phyloP scores from a whole-genome alignment of 805 yeast species.

The Candida lessepsii region DNA sequence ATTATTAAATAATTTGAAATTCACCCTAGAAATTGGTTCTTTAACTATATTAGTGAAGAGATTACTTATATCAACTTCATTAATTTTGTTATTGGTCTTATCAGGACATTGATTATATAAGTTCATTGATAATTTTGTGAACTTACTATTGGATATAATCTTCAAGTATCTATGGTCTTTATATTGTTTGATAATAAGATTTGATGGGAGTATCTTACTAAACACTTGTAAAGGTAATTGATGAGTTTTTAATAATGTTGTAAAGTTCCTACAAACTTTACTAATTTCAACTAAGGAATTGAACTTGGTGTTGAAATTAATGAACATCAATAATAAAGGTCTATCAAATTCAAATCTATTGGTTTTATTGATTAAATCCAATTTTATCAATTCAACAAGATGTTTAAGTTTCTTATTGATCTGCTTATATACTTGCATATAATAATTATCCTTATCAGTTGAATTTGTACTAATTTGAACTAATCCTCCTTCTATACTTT shows the following conservation, averaged over 20 bases:
- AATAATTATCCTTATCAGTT: slow-evolving; percentile 16
- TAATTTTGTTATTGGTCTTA: slow-evolving; percentile 7
- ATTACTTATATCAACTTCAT: slow-evolving; percentile 6
- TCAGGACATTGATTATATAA: slow-evolving; percentile 59
- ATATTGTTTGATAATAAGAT: slow-evolving; percentile 22
- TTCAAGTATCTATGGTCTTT: slow-evolving; percentile 17
- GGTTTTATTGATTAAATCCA: slow-evolving; percentile 41
- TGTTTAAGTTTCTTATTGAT: slow-evolving; percentile 27
- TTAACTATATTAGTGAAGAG: slow-evolving; percentile 34
- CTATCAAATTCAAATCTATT: slow-evolving; percentile 42
- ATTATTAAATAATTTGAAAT: slow-evolving; percentile 33
- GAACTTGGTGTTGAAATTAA: slow-evolving; percentile 42
- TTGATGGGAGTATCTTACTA: slow-evolving; percentile 35
- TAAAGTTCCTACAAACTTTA: slow-evolving; percentile 47
- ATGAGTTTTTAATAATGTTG: slow-evolving; percentile 32
- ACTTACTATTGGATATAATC: slow-evolving; percentile 32
- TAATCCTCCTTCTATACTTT: slow-evolving; percentile 28
- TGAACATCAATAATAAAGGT: slow-evolving; percentile 52
- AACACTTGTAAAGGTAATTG: slow-evolving; percentile 40
- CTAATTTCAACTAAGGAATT: slow-evolving; percentile 48
- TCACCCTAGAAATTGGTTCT: slow-evolving; percentile 37
- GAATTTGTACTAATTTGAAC: slow-evolving; percentile 24
- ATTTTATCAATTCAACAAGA: slow-evolving; percentile 36
- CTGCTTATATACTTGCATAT: slow-evolving; percentile 29
- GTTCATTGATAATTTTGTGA: slow-evolving; percentile 48